These are phyloP conservation scores for Psilocybe tampanensis DNA, from an alignment of 768 basidiomycete species.

Conservation along the genomic window DNA sequence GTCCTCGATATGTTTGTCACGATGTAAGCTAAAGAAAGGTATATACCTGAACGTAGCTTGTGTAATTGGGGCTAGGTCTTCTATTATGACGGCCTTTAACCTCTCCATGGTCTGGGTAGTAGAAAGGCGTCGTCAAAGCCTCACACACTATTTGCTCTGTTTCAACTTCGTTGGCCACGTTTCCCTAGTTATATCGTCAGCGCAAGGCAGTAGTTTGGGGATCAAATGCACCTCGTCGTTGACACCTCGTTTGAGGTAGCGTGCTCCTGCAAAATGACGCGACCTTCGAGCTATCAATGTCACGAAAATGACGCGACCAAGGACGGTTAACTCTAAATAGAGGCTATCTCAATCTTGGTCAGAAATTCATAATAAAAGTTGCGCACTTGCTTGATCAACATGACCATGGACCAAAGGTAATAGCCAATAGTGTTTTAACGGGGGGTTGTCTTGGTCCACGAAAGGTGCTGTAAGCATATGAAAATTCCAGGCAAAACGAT, in stretches of 20 bases:
- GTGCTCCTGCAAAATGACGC: slow-evolving; percentile 92
- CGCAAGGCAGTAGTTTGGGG: background rate
- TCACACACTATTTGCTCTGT: slow-evolving; percentile 97
- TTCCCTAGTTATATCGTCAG: slow-evolving; percentile 58
- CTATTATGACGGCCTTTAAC: slow-evolving; percentile 38
- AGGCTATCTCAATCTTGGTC: background rate
- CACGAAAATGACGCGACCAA: slow-evolving; percentile 88
- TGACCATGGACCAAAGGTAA: slow-evolving; percentile 93
- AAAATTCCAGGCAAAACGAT: slow-evolving; percentile 95
- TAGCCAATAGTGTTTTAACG: slow-evolving; percentile 76
- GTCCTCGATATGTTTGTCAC: background rate
- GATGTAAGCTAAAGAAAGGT: background rate
- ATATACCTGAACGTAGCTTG: slow-evolving; percentile 88
- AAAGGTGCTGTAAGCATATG: slow-evolving; percentile 81
- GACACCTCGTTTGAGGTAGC: slow-evolving; percentile 92
- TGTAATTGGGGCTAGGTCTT: slow-evolving; percentile 82
- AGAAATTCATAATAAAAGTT: background rate
- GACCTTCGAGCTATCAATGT: slow-evolving; percentile 95
- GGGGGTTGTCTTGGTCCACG: slow-evolving; percentile 36
- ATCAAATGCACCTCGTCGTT: slow-evolving; percentile 74
- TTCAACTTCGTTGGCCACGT: slow-evolving; percentile 98
- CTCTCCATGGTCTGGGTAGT: slow-evolving; percentile 57
- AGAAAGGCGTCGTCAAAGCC: slow-evolving; percentile 86
- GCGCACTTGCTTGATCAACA: slow-evolving; percentile 96
- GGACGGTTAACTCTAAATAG: slow-evolving; percentile 83